A percentile compares a stretch with the other conserved stretches of the same genome.
Conservation (phyloP, 1,284 basidiomycete genomes). For the Microstroma glucosiphilum region DNA sequence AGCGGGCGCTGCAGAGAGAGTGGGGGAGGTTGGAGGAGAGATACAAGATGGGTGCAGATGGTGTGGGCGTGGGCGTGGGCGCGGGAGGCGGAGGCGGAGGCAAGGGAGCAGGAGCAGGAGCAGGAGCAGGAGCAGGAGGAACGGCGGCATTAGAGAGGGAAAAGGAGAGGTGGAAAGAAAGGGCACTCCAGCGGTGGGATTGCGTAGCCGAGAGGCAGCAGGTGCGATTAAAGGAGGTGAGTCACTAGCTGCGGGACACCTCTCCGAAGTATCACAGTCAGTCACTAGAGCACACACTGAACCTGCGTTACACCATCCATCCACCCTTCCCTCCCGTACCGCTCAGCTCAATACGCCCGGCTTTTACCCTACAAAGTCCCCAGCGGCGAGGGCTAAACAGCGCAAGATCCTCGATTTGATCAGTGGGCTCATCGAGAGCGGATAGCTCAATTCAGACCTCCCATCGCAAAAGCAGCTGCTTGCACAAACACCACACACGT, state of each 20-base stretch:
- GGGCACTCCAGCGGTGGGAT: neutral
- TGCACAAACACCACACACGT: no score
- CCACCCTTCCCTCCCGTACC: neutral
- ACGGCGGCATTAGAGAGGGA: neutral
- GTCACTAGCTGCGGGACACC: no score
- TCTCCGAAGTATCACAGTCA: neutral
- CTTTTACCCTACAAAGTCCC: slow-evolving; percentile 1
- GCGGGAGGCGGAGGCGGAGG: no score
- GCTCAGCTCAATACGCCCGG: neutral
- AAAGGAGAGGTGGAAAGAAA: neutral
- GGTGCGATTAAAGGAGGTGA: neutral
- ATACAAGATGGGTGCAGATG: no score
- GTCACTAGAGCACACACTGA: neutral
- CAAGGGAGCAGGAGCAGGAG: no score
- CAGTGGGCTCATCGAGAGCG: neutral
- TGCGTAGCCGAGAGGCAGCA: neutral
- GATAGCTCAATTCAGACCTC: no score
- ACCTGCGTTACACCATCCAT: no score
- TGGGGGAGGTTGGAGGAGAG: neutral
- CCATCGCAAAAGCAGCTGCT: no score
- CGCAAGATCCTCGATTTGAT: slow-evolving; percentile 5
- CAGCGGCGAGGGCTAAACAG: neutral
- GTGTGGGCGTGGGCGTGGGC: no score
- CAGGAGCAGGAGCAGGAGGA: neutral
- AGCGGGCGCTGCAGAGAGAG: neutral